Conservation (phyloP, 257 asterid species). For the Craterostigma plantagineum region DNA sequence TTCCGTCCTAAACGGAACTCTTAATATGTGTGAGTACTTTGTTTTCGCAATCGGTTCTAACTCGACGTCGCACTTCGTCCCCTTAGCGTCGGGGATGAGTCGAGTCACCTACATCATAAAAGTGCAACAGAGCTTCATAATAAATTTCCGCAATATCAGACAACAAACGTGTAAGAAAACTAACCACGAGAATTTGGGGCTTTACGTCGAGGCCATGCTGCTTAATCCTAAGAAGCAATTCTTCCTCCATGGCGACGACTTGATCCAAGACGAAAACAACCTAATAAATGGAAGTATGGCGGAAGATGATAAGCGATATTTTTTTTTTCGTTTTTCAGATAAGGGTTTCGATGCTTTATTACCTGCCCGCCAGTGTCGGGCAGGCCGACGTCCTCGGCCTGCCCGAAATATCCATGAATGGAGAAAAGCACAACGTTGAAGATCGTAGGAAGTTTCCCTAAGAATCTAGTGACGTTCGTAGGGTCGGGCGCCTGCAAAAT, state of each 20-base stretch:
- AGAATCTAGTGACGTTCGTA: conserved; percentile 30
- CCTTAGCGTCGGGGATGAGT: conserved; percentile 77
- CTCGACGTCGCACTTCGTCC: conserved; percentile 68
- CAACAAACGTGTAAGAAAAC: conserved; percentile 1
- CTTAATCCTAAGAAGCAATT: conserved; percentile 59
- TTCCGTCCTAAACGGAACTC: conserved; percentile 76
- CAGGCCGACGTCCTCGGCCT: conserved; percentile 74
- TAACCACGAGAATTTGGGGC: conserved; percentile 88
- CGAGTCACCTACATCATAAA: conserved; percentile 50
- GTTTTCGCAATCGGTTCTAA: conserved; percentile 60
- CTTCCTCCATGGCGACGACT: conserved; percentile 82
- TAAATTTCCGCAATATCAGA: conserved; percentile 1
- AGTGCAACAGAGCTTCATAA: conserved; percentile 6
- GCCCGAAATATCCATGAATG: conserved; percentile 85
- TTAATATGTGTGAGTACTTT: conserved; percentile 72
- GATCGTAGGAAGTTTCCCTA: conserved; percentile 59
- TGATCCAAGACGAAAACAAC: conserved; percentile 93
- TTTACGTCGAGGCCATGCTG: conserved; percentile 72
- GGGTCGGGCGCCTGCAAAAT: conserved; percentile 85
- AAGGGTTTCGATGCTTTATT: not conserved
- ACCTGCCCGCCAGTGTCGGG: conserved; percentile 99
- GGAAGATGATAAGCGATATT: too few relatives aligned
- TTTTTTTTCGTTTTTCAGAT: too few relatives aligned
- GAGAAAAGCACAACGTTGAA: conserved; percentile 71
- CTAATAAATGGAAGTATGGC: conserved; percentile 26